Conservation (phyloP, 2,329 filamentous ascomycete genomes). For the Nemania diffusa region DNA sequence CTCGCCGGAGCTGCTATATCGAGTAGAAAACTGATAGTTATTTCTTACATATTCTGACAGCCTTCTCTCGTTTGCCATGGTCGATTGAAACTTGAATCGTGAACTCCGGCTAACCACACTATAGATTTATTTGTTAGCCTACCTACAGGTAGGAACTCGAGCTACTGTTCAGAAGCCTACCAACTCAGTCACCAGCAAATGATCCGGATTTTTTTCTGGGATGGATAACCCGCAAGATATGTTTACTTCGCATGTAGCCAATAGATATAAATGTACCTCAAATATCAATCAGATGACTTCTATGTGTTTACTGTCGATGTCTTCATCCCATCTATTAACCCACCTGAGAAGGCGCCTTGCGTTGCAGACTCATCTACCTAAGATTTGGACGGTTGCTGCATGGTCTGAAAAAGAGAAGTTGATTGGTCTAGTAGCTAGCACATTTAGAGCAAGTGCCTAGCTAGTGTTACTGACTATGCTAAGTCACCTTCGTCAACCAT, state of each 20-base stretch:
- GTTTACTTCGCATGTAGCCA: not conserved
- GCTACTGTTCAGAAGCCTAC: not conserved
- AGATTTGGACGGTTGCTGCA: not conserved
- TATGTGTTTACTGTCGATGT: not conserved
- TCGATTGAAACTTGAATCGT: not conserved
- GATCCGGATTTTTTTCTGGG: not conserved
- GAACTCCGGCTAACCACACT: conserved; percentile 27
- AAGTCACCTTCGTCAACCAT: not conserved
- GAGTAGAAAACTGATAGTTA: conserved; percentile 83
- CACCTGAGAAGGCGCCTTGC: not conserved
- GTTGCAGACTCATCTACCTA: not conserved
- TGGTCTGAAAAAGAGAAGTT: not conserved
- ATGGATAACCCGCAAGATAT: not conserved
- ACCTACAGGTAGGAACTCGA: not conserved
- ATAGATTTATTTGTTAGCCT: not conserved
- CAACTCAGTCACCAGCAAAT: not conserved
- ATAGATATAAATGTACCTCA: not conserved
- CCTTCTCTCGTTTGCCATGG: conserved; percentile 23
- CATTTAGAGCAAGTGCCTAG: conserved; percentile 1
- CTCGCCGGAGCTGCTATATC: conserved; percentile 92
- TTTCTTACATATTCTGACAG: conserved; percentile 99
- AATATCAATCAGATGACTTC: not conserved
- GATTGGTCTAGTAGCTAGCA: not conserved
- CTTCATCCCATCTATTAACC: not conserved
- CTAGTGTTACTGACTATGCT: conserved; percentile 1